Evolutionary conservation across 805 yeast species (phyloP), one percentile per base, ranked within the genome.

Genomic region (Cyberlindnera suaveolens): DNA sequence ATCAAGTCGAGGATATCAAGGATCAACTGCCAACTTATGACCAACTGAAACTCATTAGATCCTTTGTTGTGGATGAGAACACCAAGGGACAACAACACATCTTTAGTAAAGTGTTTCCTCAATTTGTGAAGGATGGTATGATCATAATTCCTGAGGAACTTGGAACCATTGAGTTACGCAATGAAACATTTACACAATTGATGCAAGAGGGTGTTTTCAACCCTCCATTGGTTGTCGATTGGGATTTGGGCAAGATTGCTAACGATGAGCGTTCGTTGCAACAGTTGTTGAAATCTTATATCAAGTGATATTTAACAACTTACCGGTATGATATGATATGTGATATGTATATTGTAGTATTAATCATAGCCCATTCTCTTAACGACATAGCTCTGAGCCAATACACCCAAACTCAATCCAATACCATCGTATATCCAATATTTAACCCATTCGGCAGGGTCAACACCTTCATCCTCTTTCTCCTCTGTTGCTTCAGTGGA

Each of bases 351-450:
- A 30, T 9, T 14, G n/a, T 17, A 31, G 14, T 9, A 4, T 20
- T 27, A 38, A n/a, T 17, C 40, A 56, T 63, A 60, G 32, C 66
- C 62, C 95, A 93, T 93, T 64, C 99, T 75, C 62, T 80, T 82
- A 38, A 90, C 80, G 37, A 93, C 95, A 61, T 93, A 93, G 57
- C 81, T 78, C 63, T 93, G 98, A 1, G 97, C 96, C 30, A 87
- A 68, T 1, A 86, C 83, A 15, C 96, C 98, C 50, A 93, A 77
- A 15, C 88, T 72, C 49, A 89, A 72, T 16, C 79, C 78, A 40
- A 93, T 69, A 0, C 96, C 95, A 51, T 80, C 82, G 54, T 78
- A 82, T 31, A 85, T 70, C 95, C 95, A 85, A 41, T 77, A 84
- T 35, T 72, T 68, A 13, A 85, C 85, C 95, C 93, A 85, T 46